Percentiles rank a stretch among this genome's conserved stretches.
These are phyloP conservation scores for Colletotrichum siamense DNA, from an alignment of 2,329 filamentous ascomycete species.

Conservation along the genomic window DNA sequence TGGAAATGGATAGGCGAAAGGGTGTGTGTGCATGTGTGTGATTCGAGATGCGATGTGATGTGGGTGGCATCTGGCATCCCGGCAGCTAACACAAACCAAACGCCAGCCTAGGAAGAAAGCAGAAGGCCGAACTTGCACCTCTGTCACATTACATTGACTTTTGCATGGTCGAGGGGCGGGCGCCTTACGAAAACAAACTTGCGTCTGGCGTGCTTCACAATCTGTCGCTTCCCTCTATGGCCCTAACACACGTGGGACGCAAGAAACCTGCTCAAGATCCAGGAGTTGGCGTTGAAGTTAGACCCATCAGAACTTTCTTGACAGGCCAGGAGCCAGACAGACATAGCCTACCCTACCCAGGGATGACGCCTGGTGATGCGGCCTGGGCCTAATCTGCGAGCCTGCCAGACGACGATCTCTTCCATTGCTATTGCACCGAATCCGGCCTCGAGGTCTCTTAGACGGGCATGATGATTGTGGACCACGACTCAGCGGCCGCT, in stretches of 20 bases:
- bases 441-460: background rate
- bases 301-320: background rate
- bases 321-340: background rate
- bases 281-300: background rate
- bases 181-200: conserved; percentile 2
- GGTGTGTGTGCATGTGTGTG: background rate
- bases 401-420: background rate
- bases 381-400: background rate
- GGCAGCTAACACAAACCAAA: background rate
- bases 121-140: background rate
- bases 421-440: background rate
- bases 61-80: background rate
- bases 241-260: background rate
- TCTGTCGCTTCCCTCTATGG: background rate
- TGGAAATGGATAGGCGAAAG: background rate
- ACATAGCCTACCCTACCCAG: background rate
- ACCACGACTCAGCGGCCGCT: background rate
- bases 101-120: background rate
- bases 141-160: background rate
- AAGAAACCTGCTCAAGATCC: background rate
- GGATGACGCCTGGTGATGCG: background rate
- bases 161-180: background rate
- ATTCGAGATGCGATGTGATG: background rate
- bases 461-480: background rate
- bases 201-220: conserved; percentile 1